phyloP scores from a whole-genome alignment of 192 early-diverging fungal genomes.

The Gorgonomyces haynaldii region DNA sequence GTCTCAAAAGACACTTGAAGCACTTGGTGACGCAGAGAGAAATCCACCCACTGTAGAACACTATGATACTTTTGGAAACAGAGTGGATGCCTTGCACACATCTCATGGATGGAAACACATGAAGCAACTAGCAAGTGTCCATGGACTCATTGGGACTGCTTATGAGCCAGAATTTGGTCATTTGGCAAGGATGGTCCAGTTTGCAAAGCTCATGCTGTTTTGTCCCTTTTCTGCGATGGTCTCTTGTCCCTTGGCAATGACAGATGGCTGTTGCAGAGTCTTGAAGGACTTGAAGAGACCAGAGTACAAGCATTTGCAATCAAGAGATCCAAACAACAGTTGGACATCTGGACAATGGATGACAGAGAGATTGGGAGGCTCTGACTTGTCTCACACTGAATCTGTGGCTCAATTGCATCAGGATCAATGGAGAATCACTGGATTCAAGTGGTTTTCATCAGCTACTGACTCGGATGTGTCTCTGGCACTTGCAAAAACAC shows the following conservation, averaged over 20 bases:
- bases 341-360: constrained; percentile 67
- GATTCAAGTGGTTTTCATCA: constrained; percentile 67
- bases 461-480: constrained; percentile 61
- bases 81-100: constrained; percentile 49
- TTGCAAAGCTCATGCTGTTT: constrained; percentile 56
- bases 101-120: constrained; percentile 49
- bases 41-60: constrained; percentile 55
- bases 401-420: constrained; percentile 33
- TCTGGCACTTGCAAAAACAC: constrained; percentile 46
- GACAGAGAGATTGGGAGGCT: constrained; percentile 63
- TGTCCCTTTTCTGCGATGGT: constrained; percentile 39
- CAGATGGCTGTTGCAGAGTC: constrained; percentile 57
- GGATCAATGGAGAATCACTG: constrained; percentile 32
- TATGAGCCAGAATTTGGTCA: constrained; percentile 45
- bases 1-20: no score
- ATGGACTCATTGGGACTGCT: constrained; percentile 54
- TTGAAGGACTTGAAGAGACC: constrained; percentile 40
- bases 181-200: constrained; percentile 47
- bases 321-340: constrained; percentile 48
- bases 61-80: constrained; percentile 55
- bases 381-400: constrained; percentile 53
- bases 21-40: constrained; percentile 40
- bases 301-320: constrained; percentile 26
- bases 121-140: constrained; percentile 47
- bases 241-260: constrained; percentile 69